Evolutionary conservation across 2,329 filamentous ascomycete species (phyloP), one percentile per base, ranked within the genome.

Genomic region (Tolypocladium inflatum): DNA sequence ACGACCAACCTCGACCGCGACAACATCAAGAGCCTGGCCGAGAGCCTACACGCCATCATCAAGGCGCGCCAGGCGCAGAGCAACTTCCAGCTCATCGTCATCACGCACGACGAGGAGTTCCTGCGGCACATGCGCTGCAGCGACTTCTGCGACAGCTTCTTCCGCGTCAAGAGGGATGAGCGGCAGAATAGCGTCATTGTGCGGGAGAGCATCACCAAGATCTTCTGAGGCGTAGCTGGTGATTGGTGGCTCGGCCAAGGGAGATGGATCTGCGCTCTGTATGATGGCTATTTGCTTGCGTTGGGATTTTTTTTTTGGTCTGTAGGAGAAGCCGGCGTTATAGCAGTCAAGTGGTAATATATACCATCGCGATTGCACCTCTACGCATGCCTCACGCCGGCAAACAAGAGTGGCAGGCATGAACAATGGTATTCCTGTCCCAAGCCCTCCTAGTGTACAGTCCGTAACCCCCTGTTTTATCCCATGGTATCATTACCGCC

Each of bases 81-180:
- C 58, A 99, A 99, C 71, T 97, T 99, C 74, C 95, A 99, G 78
- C 84, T 99, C 58, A 94, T 99, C 68, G 90, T 99, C 68, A 99
- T 99, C 72, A 99, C 94, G 5, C 94, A 99, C 78, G 94, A 99
- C 74, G 95, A 97, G 75, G 91, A 96, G 68, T 99, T 99, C 67
- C 70, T 99, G 68, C 83, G 88, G 57, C 85, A 91, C 68, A 99
- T 99, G 94, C 87, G 91, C 64, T 96, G 91, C 71, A 87, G 86
- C 30, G 93, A 99, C 64, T 97, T 96, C 69, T 90, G 88, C 63
- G 94, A 97, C 73, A 85, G 87, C 63, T 99, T 97, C 71, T 97
- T 89, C 74, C 85, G 91, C 5, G 89, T 99, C 13, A 88, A 83
- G 61, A 81, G 94, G 55, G 89, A 96, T 68, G 85, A 88, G 65